Evolutionary conservation across 345 rosid species (phyloP).

Genomic region (Brassica rapa): DNA sequence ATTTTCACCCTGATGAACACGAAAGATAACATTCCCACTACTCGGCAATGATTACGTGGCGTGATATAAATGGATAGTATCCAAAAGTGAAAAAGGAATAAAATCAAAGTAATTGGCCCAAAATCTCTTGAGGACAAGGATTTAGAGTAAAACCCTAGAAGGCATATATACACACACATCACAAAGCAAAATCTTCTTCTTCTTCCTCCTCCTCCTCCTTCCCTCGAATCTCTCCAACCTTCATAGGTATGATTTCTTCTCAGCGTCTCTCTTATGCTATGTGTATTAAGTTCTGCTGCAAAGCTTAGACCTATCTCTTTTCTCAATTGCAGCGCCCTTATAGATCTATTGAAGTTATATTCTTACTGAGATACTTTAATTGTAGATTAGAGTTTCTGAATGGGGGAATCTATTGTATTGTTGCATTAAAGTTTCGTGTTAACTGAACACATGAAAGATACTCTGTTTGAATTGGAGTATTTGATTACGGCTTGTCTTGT

Average conservation of each 20-base stretch:
- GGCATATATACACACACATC: conserved; percentile 4
- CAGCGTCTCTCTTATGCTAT: not conserved
- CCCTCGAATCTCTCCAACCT: not conserved
- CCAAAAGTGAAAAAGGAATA: not conserved
- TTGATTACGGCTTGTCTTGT: not conserved
- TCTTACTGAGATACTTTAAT: not conserved
- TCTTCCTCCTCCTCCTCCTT: not conserved
- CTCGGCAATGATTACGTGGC: not conserved
- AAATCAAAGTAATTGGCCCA: not conserved
- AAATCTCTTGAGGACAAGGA: not conserved
- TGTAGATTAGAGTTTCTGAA: not conserved
- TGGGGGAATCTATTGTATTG: not conserved
- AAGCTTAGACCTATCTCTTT: not conserved
- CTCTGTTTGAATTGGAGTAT: not conserved
- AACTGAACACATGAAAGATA: no score
- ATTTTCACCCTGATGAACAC: not conserved
- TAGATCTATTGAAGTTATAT: conserved; percentile 9
- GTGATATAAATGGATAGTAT: not conserved
- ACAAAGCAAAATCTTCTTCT: no score
- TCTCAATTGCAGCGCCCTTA: not conserved
- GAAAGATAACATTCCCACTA: not conserved
- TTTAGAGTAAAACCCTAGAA: conserved; percentile 34
- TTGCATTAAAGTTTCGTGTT: no score
- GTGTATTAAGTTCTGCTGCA: not conserved
- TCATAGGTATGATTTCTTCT: conserved; percentile 2